Evolutionary conservation across 2,329 filamentous ascomycete species (phyloP), one percentile per base, ranked within the genome.

Genomic region (Fusarium globosum): DNA sequence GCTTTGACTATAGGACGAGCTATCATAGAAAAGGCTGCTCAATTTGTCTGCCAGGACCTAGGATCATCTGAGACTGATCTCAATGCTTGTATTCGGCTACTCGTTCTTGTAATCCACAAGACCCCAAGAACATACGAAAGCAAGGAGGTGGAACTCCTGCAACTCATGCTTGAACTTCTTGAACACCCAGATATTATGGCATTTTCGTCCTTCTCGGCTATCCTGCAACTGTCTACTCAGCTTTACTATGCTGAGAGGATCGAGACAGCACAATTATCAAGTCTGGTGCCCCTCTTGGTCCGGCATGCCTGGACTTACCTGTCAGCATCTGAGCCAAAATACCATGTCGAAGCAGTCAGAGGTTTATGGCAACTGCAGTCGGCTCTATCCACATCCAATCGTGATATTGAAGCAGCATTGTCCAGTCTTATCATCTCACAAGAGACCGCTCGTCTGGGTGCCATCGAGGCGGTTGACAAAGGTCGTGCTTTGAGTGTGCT

Each of bases 271-370:
- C 86, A 90, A 30, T 79, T 92, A 56, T 92, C 86, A 62, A 87
- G 84, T 62, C 83, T 97, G 14, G 88, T 96, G 10, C 86, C 90
- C 26, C 87, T 89, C 35, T 84, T 98, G 28, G 91, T 96, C 21
- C 86, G 86, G 4, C 88, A 92, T 63, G 87, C 96, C 1, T 99
- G 96, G 96, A 82, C 85, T 10, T 94, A 94, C 77, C 83, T 99
- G 43, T 93, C 94, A 1, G 92, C 94, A n/a, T 87, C 91, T 18
- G 91, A 92, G 71, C 95, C 95, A 1, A 97, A 97, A 79, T 97
- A 96, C 75, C 96, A 98, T 79, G 95, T 99, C 38, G 97, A 99
- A 83, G 92, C 95, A 23, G 94, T 97, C 14, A 91, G 93, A 65
- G 92, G 91, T 75, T 85, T 99, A 43, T 97, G 96, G 94, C 91